Conservation (phyloP, 2,329 filamentous ascomycete genomes). For the Lachnellula arida region DNA sequence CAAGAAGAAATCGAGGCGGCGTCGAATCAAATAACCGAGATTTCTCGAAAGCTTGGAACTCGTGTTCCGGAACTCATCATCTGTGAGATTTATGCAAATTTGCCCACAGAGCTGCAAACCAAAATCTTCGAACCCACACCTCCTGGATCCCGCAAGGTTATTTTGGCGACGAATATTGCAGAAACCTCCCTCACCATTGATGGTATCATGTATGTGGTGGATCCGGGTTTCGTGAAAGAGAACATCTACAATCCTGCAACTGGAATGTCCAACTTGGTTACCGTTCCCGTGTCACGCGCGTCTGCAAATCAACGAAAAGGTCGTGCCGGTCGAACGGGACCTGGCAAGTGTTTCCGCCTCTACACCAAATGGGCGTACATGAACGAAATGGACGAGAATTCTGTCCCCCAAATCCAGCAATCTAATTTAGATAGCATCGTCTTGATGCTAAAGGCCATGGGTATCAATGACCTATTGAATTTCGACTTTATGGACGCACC, state of each 20-base stretch:
- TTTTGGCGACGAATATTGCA: conserved; percentile 97
- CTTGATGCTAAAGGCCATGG: conserved; percentile 86
- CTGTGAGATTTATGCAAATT: conserved; percentile 96
- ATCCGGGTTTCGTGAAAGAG: conserved; percentile 91
- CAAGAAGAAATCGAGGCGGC: conserved; percentile 98
- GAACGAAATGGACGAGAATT: conserved; percentile 93
- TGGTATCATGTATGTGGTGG: conserved; percentile 98
- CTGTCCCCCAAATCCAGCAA: conserved; percentile 97
- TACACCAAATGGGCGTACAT: conserved; percentile 94
- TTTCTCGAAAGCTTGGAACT: conserved; percentile 76
- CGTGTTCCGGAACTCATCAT: conserved; percentile 94
- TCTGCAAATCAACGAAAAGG: conserved; percentile 92
- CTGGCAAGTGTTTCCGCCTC: conserved; percentile 89
- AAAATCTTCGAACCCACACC: conserved; percentile 94
- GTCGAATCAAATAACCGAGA: conserved; percentile 85
- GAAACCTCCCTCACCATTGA: conserved; percentile 97
- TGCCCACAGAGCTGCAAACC: conserved; percentile 95
- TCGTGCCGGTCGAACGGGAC: conserved; percentile 88
- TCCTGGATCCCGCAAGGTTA: conserved; percentile 90
- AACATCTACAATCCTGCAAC: conserved; percentile 99
- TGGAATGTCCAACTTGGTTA: conserved; percentile 98
- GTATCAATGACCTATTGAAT: conserved; percentile 88
- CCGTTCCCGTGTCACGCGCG: conserved; percentile 95
- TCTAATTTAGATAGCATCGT: conserved; percentile 96
- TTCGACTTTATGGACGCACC: conserved; percentile 99